Evolutionary conservation across 768 basidiomycete genomes (phyloP).

Genomic region (Leccinum subgranulosum): DNA sequence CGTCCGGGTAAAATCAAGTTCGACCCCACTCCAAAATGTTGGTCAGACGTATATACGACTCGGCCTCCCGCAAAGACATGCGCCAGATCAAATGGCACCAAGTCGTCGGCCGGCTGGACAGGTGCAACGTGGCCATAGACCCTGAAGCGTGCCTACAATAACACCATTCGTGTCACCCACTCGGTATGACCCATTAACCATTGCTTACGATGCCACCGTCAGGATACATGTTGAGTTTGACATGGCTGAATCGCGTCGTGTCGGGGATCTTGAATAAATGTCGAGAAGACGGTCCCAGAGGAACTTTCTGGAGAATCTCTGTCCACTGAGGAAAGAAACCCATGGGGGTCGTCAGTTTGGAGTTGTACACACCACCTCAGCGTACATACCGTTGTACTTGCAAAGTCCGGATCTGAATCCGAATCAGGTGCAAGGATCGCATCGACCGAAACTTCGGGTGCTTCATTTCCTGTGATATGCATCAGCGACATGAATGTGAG

Average conservation of each 20-base stretch:
- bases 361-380: background rate
- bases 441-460: conserved; percentile 76
- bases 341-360: background rate
- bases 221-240: conserved; percentile 94
- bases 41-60: conserved; percentile 83
- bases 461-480: conserved; percentile 66
- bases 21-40: conserved; percentile 90
- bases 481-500: background rate
- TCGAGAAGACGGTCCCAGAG: conserved; percentile 78
- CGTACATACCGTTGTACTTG: conserved; percentile 52
- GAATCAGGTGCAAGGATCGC: conserved; percentile 44
- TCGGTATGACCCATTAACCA: background rate
- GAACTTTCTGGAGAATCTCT: conserved; percentile 70
- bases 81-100: conserved; percentile 73
- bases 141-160: conserved; percentile 78
- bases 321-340: conserved; percentile 55
- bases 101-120: conserved; percentile 49
- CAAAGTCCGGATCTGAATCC: conserved; percentile 40
- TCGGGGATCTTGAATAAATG: conserved; percentile 80
- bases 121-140: conserved; percentile 81
- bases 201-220: conserved; percentile 87
- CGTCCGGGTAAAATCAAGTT: conserved; percentile 91
- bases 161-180: background rate
- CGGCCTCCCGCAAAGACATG: conserved; percentile 88
- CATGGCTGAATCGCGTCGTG: conserved; percentile 59